Evolutionary conservation across 352 stramenopile species (phyloP).

Genomic region (Globisporangium viniferum): DNA sequence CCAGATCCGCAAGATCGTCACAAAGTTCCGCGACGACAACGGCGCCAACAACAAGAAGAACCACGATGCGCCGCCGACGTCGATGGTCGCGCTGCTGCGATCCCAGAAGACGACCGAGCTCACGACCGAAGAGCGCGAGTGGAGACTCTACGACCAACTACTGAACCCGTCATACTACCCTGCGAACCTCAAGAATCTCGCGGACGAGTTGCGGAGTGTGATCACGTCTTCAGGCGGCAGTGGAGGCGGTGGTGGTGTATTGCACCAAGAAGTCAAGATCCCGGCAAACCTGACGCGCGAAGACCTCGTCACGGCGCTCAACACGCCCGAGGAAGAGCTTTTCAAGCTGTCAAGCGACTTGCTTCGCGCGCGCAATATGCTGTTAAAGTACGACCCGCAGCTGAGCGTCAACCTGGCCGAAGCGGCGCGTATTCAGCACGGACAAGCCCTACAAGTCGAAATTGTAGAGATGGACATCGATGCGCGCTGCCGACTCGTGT

Average conservation of each 20-base stretch:
- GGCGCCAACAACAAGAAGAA: conserved; percentile 10
- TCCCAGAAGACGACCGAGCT: conserved; percentile 46
- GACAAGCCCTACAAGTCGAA: conserved; percentile 25
- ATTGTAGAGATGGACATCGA: conserved; percentile 85
- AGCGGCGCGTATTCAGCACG: conserved; percentile 34
- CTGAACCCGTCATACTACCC: conserved; percentile 75
- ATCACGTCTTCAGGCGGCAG: background rate
- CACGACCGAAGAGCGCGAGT: conserved; percentile 65
- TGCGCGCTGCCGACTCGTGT: conserved; percentile 79
- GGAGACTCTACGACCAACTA: conserved; percentile 63
- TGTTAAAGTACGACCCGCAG: conserved; percentile 67
- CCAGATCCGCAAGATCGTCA: conserved; percentile 66
- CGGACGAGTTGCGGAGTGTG: conserved; percentile 12
- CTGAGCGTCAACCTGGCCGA: conserved; percentile 50
- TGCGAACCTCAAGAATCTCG: conserved; percentile 41
- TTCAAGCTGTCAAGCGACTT: conserved; percentile 61
- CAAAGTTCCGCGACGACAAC: conserved; percentile 59
- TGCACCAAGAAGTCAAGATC: conserved; percentile 21
- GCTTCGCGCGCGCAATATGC: conserved; percentile 50
- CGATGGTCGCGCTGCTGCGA: conserved; percentile 48
- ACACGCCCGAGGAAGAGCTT: conserved; percentile 70
- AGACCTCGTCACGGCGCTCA: conserved; percentile 53
- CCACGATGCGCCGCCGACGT: conserved; percentile 17
- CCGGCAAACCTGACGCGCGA: conserved; percentile 48
- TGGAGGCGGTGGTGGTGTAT: conserved; percentile 6